Conservation (phyloP, 768 basidiomycete genomes). For the Leucosporidium creatinivorum region DNA sequence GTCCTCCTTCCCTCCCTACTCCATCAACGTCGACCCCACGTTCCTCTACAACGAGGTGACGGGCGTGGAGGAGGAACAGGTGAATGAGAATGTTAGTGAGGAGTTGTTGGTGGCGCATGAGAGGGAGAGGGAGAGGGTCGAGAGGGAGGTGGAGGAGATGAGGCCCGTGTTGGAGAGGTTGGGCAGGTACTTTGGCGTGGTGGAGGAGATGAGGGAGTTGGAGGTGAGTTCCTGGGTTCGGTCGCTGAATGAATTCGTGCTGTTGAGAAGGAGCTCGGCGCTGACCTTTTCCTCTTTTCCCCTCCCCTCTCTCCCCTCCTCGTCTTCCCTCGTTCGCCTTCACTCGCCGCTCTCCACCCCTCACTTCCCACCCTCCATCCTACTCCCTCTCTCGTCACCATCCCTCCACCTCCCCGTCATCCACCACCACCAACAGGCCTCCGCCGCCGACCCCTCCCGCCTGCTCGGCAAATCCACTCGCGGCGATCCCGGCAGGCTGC, state of each 20-base stretch:
- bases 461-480: conserved; percentile 69
- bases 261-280: no score
- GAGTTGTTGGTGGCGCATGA: conserved; percentile 65
- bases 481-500: conserved; percentile 67
- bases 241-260: no score
- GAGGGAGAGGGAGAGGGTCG: conserved; percentile 73
- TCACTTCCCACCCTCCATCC: no score
- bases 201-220: conserved; percentile 80
- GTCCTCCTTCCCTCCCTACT: conserved; percentile 66
- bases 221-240: conserved; percentile 47
- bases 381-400: no score
- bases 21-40: conserved; percentile 48
- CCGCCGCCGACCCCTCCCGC: conserved; percentile 72
- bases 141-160: conserved; percentile 78
- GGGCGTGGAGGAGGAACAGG: conserved; percentile 13
- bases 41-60: conserved; percentile 5
- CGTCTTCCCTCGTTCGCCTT: no score
- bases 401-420: no score
- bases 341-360: no score
- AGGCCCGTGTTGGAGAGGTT: conserved; percentile 66
- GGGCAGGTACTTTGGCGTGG: conserved; percentile 84
- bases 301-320: no score
- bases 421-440: conserved; percentile 42
- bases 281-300: background rate
- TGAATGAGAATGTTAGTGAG: conserved; percentile 31